Evolutionary conservation across 23 red algal species (phyloP).

Genomic region (Agarophyton chilense): DNA sequence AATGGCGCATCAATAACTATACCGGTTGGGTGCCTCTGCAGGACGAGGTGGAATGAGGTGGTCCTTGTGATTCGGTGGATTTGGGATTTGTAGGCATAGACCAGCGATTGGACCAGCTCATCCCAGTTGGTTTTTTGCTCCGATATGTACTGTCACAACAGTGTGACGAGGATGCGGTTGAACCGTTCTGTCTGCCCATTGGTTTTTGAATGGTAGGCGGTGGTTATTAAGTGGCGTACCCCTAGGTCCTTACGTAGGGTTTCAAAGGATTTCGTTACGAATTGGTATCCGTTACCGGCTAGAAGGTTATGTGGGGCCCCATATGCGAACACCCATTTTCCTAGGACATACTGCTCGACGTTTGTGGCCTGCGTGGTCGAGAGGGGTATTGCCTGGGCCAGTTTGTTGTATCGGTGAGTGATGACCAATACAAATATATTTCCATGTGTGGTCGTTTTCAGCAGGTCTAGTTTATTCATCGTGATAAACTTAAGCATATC

Average conservation of each 20-base stretch:
- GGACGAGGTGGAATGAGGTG: slow-evolving; percentile 18
- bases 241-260: slow-evolving; percentile 1
- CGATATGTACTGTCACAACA: background rate
- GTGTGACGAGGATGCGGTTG: background rate
- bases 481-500: slow-evolving; percentile 9
- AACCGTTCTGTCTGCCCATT: background rate
- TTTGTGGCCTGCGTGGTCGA: too few relatives aligned
- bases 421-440: too few relatives aligned
- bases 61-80: background rate
- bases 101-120: background rate
- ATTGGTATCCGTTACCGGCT: too few relatives aligned
- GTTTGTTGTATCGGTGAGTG: too few relatives aligned
- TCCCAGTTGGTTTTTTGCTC: slow-evolving; percentile 12
- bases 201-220: slow-evolving; percentile 4
- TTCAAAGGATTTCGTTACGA: slow-evolving; percentile 32
- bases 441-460: too few relatives aligned
- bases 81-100: slow-evolving; percentile 8
- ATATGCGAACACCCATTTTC: too few relatives aligned
- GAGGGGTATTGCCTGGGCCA: too few relatives aligned
- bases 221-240: background rate
- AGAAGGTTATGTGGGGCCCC: too few relatives aligned
- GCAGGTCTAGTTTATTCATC: too few relatives aligned
- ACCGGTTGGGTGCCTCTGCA: background rate
- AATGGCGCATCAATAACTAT: background rate
- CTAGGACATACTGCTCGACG: too few relatives aligned